Conservation (phyloP, 139 green algal genomes). For the Choricystis sp. region DNA sequence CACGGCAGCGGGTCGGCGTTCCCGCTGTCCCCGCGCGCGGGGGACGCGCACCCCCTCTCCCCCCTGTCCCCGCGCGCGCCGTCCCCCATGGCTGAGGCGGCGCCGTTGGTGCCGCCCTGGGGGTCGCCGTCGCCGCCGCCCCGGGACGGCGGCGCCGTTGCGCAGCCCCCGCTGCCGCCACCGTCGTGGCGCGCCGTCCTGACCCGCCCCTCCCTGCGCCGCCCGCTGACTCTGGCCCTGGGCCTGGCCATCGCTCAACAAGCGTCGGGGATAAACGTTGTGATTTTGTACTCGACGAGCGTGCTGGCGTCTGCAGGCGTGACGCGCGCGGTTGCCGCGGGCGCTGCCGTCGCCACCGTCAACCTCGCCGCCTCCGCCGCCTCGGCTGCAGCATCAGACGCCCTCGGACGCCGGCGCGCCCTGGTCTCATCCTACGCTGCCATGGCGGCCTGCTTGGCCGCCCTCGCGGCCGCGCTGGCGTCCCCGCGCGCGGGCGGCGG, state of each 20-base stretch:
- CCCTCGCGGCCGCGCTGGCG: conserved; percentile 13
- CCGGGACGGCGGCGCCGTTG: neutral
- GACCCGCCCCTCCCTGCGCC: conserved; percentile 21
- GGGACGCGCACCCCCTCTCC: neutral
- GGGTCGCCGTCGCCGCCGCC: neutral
- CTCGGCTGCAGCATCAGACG: conserved; percentile 30
- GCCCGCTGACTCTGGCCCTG: conserved; percentile 35
- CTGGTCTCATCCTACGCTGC: conserved; percentile 36
- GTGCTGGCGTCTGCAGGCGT: conserved; percentile 52
- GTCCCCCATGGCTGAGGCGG: neutral
- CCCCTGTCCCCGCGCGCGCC: too few species aligned
- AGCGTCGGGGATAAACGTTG: conserved; percentile 61
- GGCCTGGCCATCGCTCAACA: conserved; percentile 55
- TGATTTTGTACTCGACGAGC: conserved; percentile 52
- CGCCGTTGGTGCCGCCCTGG: too few species aligned
- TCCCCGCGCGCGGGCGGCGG: conserved; percentile 9
- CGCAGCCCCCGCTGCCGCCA: too few species aligned
- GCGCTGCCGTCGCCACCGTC: conserved; percentile 33
- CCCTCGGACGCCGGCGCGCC: conserved; percentile 24
- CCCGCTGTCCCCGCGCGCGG: too few species aligned
- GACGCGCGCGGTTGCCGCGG: conserved; percentile 32
- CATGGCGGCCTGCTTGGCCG: conserved; percentile 36
- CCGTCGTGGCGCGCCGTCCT: conserved; percentile 16
- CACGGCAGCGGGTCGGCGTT: too few species aligned
- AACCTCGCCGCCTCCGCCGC: conserved; percentile 38